Base-by-base conservation (phyloP, 2,329 filamentous ascomycete genomes). In the Cyphellophora attinorum region DNA sequence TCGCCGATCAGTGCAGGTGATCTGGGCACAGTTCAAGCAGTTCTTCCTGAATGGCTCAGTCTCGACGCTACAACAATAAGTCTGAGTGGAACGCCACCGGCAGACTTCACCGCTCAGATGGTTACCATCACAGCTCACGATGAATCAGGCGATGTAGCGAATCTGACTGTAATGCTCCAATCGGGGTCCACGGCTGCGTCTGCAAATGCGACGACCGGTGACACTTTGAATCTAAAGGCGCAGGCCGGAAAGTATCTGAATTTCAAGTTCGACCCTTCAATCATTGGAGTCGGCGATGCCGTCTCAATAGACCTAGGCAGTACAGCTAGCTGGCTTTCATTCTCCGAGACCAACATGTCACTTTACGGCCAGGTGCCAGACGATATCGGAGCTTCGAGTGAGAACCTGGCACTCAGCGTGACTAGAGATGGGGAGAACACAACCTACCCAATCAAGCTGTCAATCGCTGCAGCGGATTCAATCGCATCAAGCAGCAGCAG, bases 41-140 rank as follows among this genome's bases (percentile, higher is more conserved):
- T 69, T 16, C 53, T 76, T 10, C 84, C 85, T 0, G 51, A 61
- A 3, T 93, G 86, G 86, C 55, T 93, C 16, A 60, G 61, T 0
- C 72, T 91, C 34, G 68, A 91, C 48, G 59, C 68, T 2, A 48
- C 60, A 6, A 77, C 75, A 0, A 70, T 85, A 52, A 61, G 59
- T 1, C 57, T 93, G 5, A 67, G 60, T 19, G 86, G 85, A 2
- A 80, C 61, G 2, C 75, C 81, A 3, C 74, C 77, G 0, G 50
- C 63, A n/a, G 61, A 65, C 33, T 70, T 74, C 3, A 62, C 64
- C 31, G 72, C 76, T 3, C 65, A 70, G 17, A 80, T 79, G 45
- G 68, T 89, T 25, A 73, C 67, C 1, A 60, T 86, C 27, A 62
- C 62, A 4, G 71, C 76, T 2, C 61, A 58, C 5, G 79, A 85